These are phyloP conservation scores for Emiliania huxleyi DNA, from an alignment of 78 protist genomes.

Conservation along the genomic window DNA sequence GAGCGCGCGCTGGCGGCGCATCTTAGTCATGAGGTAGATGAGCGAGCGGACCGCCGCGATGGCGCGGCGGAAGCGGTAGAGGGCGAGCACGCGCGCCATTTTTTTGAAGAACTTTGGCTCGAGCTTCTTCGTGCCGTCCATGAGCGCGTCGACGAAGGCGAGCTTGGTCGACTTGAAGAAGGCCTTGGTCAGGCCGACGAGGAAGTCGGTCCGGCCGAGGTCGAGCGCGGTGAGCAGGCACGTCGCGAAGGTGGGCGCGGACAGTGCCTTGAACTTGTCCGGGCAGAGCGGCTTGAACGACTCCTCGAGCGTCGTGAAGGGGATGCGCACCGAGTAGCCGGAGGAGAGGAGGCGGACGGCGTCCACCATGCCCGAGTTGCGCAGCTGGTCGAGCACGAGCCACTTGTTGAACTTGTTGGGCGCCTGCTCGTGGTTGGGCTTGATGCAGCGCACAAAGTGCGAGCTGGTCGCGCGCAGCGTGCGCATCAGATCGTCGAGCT, in stretches of 20 bases:
- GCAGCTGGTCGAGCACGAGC: constrained; percentile 21
- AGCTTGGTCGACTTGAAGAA: constrained; percentile 3
- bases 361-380: constrained; percentile 20
- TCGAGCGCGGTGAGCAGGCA: not conserved
- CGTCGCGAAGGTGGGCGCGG: not conserved
- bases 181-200: not conserved
- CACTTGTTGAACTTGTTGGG: not conserved
- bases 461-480: not conserved
- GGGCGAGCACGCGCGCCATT: not conserved
- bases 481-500: not conserved
- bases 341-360: not conserved
- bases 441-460: constrained; percentile 44
- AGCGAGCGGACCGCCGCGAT: not conserved
- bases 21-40: not conserved
- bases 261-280: not conserved
- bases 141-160: not conserved
- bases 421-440: constrained; percentile 27
- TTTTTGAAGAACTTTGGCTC: not conserved
- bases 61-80: not conserved
- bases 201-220: not conserved
- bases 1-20: constrained; percentile 27
- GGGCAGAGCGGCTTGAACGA: not conserved
- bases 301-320: not conserved
- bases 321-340: not conserved
- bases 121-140: not conserved